These are phyloP conservation scores for Tylopilus plumbeoviolaceoides DNA, from an alignment of 768 basidiomycete species.

Conservation along the genomic window DNA sequence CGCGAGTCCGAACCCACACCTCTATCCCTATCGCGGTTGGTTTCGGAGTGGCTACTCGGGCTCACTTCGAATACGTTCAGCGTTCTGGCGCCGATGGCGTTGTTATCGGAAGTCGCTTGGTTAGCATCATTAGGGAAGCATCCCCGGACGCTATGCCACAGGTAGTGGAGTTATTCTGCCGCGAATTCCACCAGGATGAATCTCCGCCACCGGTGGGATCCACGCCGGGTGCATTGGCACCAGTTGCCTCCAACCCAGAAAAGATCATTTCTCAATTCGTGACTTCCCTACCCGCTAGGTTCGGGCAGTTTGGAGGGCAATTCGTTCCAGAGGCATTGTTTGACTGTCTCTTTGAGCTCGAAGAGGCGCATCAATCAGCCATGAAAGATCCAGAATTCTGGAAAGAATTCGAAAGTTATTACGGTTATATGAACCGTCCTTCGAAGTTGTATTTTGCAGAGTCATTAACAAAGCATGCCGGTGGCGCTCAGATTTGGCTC, in stretches of 20 bases:
- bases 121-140: constrained; percentile 71
- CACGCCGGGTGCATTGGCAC: neutral
- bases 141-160: constrained; percentile 43
- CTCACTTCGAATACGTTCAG: constrained; percentile 83
- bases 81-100: constrained; percentile 93
- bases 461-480: constrained; percentile 82
- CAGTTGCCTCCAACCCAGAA: constrained; percentile 1
- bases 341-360: constrained; percentile 86
- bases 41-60: constrained; percentile 89
- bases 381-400: constrained; percentile 86
- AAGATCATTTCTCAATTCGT: constrained; percentile 29
- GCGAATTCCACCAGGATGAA: constrained; percentile 52
- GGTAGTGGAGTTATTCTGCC: constrained; percentile 70
- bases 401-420: constrained; percentile 86
- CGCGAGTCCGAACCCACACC: constrained; percentile 75
- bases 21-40: constrained; percentile 89
- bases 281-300: constrained; percentile 68
- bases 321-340: constrained; percentile 97
- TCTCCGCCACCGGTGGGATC: constrained; percentile 17
- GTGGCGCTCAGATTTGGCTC: constrained; percentile 96
- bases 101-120: constrained; percentile 87
- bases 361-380: constrained; percentile 86
- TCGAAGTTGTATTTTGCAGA: constrained; percentile 90
- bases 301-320: constrained; percentile 95
- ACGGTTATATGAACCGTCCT: constrained; percentile 93